Percentiles rank a stretch among this genome's conserved stretches.
Evolutionary conservation across 352 stramenopile species (phyloP).

Genomic region (Phytophthora melonis): DNA sequence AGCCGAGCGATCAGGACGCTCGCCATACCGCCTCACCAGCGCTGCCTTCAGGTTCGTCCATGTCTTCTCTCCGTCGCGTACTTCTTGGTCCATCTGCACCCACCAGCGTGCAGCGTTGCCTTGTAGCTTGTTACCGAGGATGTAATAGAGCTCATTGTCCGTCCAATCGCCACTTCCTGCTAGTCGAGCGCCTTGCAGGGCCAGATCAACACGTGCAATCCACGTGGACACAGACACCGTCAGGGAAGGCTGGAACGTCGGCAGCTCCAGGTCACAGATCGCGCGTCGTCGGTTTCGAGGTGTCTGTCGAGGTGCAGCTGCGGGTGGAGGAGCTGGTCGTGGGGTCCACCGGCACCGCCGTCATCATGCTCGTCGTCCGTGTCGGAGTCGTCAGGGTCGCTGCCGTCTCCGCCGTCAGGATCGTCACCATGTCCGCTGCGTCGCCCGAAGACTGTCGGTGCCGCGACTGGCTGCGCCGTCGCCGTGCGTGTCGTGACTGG

Average conservation of each 20-base stretch:
- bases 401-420: background rate
- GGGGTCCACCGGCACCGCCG: too few relatives aligned
- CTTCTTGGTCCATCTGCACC: background rate
- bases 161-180: conserved; percentile 6
- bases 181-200: background rate
- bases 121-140: conserved; percentile 7
- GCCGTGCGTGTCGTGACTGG: background rate
- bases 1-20: background rate
- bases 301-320: background rate
- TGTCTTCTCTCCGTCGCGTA: background rate
- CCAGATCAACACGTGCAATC: background rate
- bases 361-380: background rate
- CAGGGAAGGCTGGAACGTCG: background rate
- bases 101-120: background rate
- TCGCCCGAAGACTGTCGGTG: background rate
- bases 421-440: background rate
- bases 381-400: background rate
- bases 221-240: background rate
- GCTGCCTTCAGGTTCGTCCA: background rate
- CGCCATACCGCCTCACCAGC: background rate
- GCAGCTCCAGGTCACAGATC: conserved; percentile 3
- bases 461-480: too few relatives aligned
- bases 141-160: background rate
- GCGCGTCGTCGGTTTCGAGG: background rate
- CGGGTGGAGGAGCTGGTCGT: too few relatives aligned